These are phyloP conservation scores for Lactarius vividus DNA, from an alignment of 768 basidiomycete genomes.

Conservation along the genomic window DNA sequence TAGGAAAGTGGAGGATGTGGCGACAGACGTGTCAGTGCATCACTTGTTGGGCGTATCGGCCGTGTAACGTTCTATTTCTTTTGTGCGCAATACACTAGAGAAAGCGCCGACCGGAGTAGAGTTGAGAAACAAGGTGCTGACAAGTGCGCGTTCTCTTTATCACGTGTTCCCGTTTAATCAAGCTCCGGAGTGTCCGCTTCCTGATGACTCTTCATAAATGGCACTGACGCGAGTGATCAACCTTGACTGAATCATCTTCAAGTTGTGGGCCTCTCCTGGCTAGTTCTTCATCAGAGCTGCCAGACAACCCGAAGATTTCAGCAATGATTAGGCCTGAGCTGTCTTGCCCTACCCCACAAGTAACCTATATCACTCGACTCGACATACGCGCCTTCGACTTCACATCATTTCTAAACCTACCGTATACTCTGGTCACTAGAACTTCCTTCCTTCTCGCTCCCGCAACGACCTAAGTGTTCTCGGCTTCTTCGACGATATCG, in stretches of 20 bases:
- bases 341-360: background rate
- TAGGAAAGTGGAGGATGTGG: background rate
- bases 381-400: no score
- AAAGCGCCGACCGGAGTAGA: slow-evolving; percentile 3
- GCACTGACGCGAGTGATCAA: background rate
- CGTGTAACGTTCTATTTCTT: slow-evolving; percentile 4
- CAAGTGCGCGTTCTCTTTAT: background rate
- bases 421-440: no score
- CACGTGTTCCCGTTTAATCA: background rate
- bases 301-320: background rate
- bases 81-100: slow-evolving; percentile 8
- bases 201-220: background rate
- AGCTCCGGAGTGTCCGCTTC: background rate
- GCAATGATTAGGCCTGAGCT: background rate
- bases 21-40: slow-evolving; percentile 8
- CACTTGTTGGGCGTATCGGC: slow-evolving; percentile 4
- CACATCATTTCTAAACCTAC: no score
- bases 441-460: no score
- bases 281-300: background rate
- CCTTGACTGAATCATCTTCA: background rate
- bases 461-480: no score
- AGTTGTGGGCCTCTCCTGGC: background rate
- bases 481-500: no score
- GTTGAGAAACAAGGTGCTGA: background rate
- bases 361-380: no score